phyloP scores from a whole-genome alignment of 495 filamentous ascomycete species.

The Aspergillus ellipticus region DNA sequence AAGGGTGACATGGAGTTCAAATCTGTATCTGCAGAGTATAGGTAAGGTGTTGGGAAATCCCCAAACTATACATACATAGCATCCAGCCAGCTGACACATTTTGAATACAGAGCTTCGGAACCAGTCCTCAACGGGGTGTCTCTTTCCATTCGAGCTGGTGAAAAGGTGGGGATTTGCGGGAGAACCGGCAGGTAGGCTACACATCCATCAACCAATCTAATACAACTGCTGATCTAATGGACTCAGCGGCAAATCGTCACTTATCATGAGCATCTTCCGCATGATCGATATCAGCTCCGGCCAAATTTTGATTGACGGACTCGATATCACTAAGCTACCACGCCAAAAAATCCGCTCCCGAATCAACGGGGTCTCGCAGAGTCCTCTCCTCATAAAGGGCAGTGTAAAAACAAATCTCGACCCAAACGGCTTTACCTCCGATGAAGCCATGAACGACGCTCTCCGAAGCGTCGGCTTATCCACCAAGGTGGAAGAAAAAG shows the following conservation, averaged over 20 bases:
- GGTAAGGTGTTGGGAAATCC: constrained; percentile 23
- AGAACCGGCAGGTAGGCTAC: constrained; percentile 41
- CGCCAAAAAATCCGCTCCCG: constrained; percentile 44
- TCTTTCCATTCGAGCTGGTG: constrained; percentile 47
- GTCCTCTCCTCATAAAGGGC: constrained; percentile 50
- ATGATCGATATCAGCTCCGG: constrained; percentile 47
- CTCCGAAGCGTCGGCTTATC: constrained; percentile 49
- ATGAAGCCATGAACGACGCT: constrained; percentile 40
- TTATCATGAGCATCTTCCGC: constrained; percentile 51
- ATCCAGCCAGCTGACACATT: constrained; percentile 7
- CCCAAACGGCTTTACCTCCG: constrained; percentile 27
- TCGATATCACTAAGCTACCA: constrained; percentile 45
- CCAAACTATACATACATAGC: background rate
- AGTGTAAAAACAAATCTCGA: constrained; percentile 49
- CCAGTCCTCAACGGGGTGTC: constrained; percentile 49
- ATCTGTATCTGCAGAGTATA: constrained; percentile 38
- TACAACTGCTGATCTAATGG: background rate
- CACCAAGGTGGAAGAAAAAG: constrained; percentile 45
- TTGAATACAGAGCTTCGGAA: constrained; percentile 27
- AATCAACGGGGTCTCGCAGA: constrained; percentile 54
- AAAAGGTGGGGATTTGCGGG: constrained; percentile 56
- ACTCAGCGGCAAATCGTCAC: constrained; percentile 46
- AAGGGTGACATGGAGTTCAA: constrained; percentile 51
- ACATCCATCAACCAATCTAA: background rate
- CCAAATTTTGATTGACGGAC: constrained; percentile 44